These are phyloP conservation scores for Blastocystis sp. DNA, from an alignment of 352 stramenopile species.

Conservation along the genomic window DNA sequence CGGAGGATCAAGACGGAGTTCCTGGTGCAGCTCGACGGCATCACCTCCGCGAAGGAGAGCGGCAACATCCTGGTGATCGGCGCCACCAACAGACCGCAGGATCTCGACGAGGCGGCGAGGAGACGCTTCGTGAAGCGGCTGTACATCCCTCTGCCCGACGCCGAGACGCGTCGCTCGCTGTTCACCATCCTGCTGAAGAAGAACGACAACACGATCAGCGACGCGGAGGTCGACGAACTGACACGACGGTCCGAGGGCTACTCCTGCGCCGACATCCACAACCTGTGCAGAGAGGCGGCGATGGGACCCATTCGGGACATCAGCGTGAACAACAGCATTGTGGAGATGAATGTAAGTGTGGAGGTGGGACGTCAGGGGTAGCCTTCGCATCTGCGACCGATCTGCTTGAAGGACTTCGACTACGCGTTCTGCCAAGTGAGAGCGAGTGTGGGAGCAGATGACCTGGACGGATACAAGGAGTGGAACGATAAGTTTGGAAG, in stretches of 20 bases:
- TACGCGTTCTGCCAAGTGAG: slow-evolving; percentile 81
- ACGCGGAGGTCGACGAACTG: slow-evolving; percentile 74
- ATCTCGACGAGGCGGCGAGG: slow-evolving; percentile 82
- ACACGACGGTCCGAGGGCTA: slow-evolving; percentile 73
- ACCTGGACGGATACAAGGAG: slow-evolving; percentile 82
- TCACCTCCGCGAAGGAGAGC: not conserved
- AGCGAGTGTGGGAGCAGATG: slow-evolving; percentile 84
- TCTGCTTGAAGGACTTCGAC: slow-evolving; percentile 88
- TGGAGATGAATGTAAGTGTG: slow-evolving; percentile 72
- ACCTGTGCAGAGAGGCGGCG: slow-evolving; percentile 90
- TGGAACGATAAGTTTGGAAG: slow-evolving; percentile 87
- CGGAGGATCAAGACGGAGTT: slow-evolving; percentile 92
- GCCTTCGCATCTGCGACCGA: slow-evolving; percentile 78
- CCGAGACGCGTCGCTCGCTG: slow-evolving; percentile 70
- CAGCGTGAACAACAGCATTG: slow-evolving; percentile 71
- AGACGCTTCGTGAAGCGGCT: slow-evolving; percentile 93
- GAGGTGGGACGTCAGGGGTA: not conserved
- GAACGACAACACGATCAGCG: slow-evolving; percentile 80
- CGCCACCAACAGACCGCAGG: slow-evolving; percentile 96
- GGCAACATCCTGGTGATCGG: slow-evolving; percentile 81
- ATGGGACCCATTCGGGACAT: slow-evolving; percentile 87
- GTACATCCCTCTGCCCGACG: slow-evolving; percentile 92
- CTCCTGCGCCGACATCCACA: slow-evolving; percentile 90
- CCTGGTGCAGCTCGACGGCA: slow-evolving; percentile 91
- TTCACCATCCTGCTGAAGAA: slow-evolving; percentile 81